phyloP scores from a whole-genome alignment of 805 yeast species.

The Metschnikowia lochheadii region DNA sequence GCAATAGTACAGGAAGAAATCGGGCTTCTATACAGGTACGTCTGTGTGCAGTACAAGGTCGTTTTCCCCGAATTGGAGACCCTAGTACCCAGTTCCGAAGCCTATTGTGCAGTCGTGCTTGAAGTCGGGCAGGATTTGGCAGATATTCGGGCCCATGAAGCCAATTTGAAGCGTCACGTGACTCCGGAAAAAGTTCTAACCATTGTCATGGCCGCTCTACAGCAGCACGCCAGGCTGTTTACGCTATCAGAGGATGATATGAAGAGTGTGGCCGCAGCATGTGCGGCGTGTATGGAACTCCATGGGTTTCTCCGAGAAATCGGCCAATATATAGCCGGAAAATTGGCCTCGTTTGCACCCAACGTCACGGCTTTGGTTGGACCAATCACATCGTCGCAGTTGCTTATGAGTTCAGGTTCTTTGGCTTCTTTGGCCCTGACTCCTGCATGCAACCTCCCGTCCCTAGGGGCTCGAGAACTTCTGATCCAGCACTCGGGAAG shows the following conservation, averaged over 20 bases:
- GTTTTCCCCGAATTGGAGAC: slow-evolving; percentile 71
- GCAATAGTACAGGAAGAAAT: slow-evolving; percentile 56
- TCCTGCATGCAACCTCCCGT: slow-evolving; percentile 81
- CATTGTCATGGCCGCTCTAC: slow-evolving; percentile 65
- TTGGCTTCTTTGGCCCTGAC: slow-evolving; percentile 57
- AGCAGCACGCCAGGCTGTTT: slow-evolving; percentile 27
- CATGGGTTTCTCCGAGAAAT: slow-evolving; percentile 41
- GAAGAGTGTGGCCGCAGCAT: slow-evolving; percentile 37
- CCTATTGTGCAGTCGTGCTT: slow-evolving; percentile 52
- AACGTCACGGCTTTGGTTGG: slow-evolving; percentile 74
- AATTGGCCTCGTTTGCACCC: slow-evolving; percentile 66
- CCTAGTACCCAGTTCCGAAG: slow-evolving; percentile 56
- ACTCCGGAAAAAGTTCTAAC: slow-evolving; percentile 67
- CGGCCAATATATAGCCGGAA: slow-evolving; percentile 50
- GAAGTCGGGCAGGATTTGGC: slow-evolving; percentile 48
- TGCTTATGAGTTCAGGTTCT: slow-evolving; percentile 68
- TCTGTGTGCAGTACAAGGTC: slow-evolving; percentile 50
- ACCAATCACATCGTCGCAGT: slow-evolving; percentile 64
- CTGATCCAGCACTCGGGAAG: slow-evolving; percentile 30
- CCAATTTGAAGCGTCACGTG: slow-evolving; percentile 40
- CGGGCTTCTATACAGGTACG: slow-evolving; percentile 41
- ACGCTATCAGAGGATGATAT: slow-evolving; percentile 28
- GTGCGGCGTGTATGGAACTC: slow-evolving; percentile 46
- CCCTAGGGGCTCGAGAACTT: slow-evolving; percentile 57
- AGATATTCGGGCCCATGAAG: slow-evolving; percentile 26